A percentile compares a stretch with the other conserved stretches of the same genome.
Conservation (phyloP, 1,284 basidiomycete genomes). For the Rhizoctonia solani region DNA sequence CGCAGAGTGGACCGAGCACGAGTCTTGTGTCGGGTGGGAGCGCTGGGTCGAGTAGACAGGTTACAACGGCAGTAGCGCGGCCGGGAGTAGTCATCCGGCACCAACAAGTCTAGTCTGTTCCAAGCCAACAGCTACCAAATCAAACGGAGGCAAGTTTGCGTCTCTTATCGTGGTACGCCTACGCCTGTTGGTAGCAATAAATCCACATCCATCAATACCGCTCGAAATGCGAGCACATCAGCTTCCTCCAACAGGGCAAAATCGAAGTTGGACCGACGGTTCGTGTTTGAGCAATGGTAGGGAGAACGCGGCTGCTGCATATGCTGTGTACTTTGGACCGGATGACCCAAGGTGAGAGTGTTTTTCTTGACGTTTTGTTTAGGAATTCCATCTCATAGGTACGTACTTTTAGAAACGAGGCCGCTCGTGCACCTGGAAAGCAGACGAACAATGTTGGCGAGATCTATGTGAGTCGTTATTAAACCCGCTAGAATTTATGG, state of each 20-base stretch:
- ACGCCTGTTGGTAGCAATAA: too few relatives aligned
- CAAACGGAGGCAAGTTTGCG: background rate
- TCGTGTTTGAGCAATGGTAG: conserved; percentile 78
- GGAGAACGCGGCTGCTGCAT: conserved; percentile 60
- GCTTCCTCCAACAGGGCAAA: conserved; percentile 36
- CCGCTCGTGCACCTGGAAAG: conserved; percentile 75
- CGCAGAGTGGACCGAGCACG: too few relatives aligned
- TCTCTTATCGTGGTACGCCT: too few relatives aligned
- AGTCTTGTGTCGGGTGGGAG: too few relatives aligned
- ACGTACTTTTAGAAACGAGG: conserved; percentile 61
- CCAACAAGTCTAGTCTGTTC: too few relatives aligned
- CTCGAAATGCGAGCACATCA: background rate
- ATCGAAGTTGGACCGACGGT: conserved; percentile 79
- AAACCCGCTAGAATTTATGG: background rate
- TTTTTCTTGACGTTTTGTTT: background rate
- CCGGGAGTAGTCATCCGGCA: too few relatives aligned
- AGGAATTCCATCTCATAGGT: background rate
- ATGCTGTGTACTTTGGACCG: conserved; percentile 78
- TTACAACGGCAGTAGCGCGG: too few relatives aligned
- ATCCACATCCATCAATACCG: background rate
- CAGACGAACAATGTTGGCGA: conserved; percentile 92
- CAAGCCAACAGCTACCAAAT: background rate
- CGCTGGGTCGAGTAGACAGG: too few relatives aligned
- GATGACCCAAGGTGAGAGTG: conserved; percentile 59
- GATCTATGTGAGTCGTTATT: conserved; percentile 61